These are phyloP conservation scores for Hirschioporus abietinus DNA, from an alignment of 768 basidiomycete genomes.

Conservation along the genomic window DNA sequence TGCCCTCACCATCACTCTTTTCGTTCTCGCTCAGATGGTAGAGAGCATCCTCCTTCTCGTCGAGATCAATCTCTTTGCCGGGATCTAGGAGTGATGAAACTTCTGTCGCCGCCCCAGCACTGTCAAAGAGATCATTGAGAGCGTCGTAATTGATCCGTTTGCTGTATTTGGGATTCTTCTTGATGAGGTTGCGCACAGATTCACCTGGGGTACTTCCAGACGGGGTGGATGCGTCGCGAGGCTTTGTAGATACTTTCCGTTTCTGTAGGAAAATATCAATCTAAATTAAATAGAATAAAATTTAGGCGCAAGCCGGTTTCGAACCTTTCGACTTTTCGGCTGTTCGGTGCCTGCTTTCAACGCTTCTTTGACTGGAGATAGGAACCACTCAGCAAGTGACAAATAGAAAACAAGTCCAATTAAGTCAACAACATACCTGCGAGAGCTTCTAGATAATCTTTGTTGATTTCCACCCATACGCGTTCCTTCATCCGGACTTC, in stretches of 20 bases:
- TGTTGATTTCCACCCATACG: conserved; percentile 91
- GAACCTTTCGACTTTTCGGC: conserved; percentile 74
- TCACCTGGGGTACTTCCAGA: conserved; percentile 71
- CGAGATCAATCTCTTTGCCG: conserved; percentile 20
- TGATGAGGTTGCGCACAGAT: conserved; percentile 69
- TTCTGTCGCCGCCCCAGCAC: conserved; percentile 31
- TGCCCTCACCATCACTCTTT: conserved; percentile 34
- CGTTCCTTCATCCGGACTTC: conserved; percentile 85
- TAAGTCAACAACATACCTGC: conserved; percentile 51
- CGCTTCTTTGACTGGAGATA: conserved; percentile 66
- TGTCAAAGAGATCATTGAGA: conserved; percentile 65
- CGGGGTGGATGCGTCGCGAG: conserved; percentile 69
- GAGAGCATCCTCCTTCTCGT: conserved; percentile 46
- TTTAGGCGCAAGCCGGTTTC: conserved; percentile 37
- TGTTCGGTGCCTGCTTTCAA: conserved; percentile 27
- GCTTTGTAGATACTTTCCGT: conserved; percentile 59
- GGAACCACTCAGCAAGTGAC: conserved; percentile 41
- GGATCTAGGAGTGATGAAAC: conserved; percentile 22
- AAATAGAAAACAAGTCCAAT: not conserved
- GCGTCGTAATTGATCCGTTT: conserved; percentile 94
- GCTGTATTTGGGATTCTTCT: conserved; percentile 84
- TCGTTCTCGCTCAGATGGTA: conserved; percentile 43
- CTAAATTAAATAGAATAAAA: conserved; percentile 21
- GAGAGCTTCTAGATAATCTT: conserved; percentile 82
- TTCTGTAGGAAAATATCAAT: conserved; percentile 38